These are phyloP conservation scores for Viridothelium virens DNA, from an alignment of 495 filamentous ascomycete species.

Conservation along the genomic window DNA sequence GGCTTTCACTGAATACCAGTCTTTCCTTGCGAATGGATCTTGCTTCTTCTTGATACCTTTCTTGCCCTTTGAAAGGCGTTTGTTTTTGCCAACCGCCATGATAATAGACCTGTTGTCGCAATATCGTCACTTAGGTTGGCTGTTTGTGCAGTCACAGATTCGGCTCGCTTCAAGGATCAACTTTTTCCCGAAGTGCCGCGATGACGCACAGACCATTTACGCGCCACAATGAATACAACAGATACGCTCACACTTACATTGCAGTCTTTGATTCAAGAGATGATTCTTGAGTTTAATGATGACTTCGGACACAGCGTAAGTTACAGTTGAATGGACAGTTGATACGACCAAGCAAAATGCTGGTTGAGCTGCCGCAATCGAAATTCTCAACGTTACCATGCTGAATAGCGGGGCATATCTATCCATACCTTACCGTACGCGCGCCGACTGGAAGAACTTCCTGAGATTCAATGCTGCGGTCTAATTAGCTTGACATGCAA, in stretches of 20 bases:
- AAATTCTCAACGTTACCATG: no score
- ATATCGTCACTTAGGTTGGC: not conserved
- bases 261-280: no score
- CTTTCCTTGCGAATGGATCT: conserved; percentile 96
- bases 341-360: no score
- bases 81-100: conserved; percentile 73
- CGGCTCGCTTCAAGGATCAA: conserved; percentile 9
- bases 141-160: conserved; percentile 3
- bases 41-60: conserved; percentile 99
- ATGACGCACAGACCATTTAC: not conserved
- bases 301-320: no score
- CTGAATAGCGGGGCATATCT: no score
- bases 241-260: not conserved
- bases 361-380: no score
- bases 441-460: no score
- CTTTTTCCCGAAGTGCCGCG: conserved; percentile 6
- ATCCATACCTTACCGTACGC: no score
- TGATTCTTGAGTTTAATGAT: no score
- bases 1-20: conserved; percentile 98
- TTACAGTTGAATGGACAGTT: no score
- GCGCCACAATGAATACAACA: not conserved
- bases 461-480: not conserved
- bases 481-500: not conserved
- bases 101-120: conserved; percentile 36
- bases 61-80: conserved; percentile 99